phyloP scores from a whole-genome alignment of 352 stramenopile species.

The Phytophthora capsici region DNA sequence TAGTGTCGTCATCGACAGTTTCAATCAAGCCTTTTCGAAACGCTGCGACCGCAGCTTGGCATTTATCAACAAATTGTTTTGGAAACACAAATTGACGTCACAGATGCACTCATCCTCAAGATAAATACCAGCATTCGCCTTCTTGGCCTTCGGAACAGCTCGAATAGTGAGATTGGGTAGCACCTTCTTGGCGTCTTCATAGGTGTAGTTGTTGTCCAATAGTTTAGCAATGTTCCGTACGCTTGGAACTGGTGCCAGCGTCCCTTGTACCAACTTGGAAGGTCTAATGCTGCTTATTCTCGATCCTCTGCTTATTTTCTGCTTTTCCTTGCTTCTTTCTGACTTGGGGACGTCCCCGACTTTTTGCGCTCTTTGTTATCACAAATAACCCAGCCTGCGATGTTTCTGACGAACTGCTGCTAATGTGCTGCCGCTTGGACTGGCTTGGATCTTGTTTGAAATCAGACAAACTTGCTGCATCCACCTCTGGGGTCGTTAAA shows the following conservation, averaged over 20 bases:
- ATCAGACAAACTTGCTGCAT: no score
- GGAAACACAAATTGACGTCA: conserved; percentile 6
- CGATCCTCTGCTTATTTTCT: no score
- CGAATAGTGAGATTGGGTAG: not conserved
- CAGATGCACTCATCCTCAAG: not conserved
- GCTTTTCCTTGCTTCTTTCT: no score
- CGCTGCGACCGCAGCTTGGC: not conserved
- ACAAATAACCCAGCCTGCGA: no score
- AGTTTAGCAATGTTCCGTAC: not conserved
- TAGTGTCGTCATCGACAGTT: not conserved
- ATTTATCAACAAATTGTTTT: conserved; percentile 9
- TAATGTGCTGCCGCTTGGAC: no score
- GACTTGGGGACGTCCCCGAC: no score
- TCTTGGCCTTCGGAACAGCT: conserved; percentile 1
- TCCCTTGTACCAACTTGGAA: conserved; percentile 11
- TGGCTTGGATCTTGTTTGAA: no score
- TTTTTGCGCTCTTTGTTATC: no score
- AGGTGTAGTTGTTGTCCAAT: conserved; percentile 6
- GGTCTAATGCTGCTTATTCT: no score
- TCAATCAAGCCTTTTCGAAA: not conserved
- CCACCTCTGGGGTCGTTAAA: no score
- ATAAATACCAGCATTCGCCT: conserved; percentile 1
- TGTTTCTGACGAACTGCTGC: no score
- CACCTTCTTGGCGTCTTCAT: not conserved
- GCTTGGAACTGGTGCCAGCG: conserved; percentile 1